A percentile compares a stretch with the other conserved stretches of the same genome.
phyloP scores from a whole-genome alignment of 805 yeast species.

The Kodamaea lidongshanica region DNA sequence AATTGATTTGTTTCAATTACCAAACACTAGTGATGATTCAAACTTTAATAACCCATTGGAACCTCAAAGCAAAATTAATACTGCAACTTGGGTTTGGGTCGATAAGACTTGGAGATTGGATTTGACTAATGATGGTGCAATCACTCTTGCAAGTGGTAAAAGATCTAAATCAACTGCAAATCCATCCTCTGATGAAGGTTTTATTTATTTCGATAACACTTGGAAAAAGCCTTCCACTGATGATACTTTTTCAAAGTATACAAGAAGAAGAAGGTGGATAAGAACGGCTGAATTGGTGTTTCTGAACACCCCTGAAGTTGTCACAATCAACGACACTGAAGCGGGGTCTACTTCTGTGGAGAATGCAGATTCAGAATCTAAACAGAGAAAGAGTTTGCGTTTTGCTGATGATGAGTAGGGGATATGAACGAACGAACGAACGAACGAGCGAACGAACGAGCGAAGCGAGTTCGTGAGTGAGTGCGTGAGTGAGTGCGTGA shows the following conservation, averaged over 20 bases:
- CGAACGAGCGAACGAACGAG: no score
- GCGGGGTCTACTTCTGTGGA: conserved; percentile 2
- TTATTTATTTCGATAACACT: conserved; percentile 81
- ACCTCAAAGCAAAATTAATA: conserved; percentile 40
- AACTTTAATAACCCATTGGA: conserved; percentile 23
- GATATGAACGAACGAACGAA: no score
- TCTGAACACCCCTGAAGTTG: conserved; percentile 8
- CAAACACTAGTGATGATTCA: conserved; percentile 49
- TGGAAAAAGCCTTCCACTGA: conserved; percentile 91
- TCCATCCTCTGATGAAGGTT: conserved; percentile 80
- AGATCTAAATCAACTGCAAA: conserved; percentile 52
- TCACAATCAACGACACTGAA: conserved; percentile 5
- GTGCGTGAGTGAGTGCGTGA: no score
- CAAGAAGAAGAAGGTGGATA: conserved; percentile 93
- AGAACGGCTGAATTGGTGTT: conserved; percentile 82
- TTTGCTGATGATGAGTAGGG: conserved; percentile 28
- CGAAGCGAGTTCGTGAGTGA: no score
- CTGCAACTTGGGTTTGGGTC: conserved; percentile 91
- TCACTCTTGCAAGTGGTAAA: conserved; percentile 60
- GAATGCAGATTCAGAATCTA: conserved; percentile 5
- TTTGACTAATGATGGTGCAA: conserved; percentile 79
- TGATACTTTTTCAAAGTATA: conserved; percentile 82
- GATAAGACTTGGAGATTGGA: conserved; percentile 91
- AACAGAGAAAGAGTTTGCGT: conserved; percentile 38
- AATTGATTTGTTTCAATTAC: conserved; percentile 72